phyloP scores from a whole-genome alignment of 2,329 filamentous ascomycete species.

The Pseudopyrenochaeta lycopersici region DNA sequence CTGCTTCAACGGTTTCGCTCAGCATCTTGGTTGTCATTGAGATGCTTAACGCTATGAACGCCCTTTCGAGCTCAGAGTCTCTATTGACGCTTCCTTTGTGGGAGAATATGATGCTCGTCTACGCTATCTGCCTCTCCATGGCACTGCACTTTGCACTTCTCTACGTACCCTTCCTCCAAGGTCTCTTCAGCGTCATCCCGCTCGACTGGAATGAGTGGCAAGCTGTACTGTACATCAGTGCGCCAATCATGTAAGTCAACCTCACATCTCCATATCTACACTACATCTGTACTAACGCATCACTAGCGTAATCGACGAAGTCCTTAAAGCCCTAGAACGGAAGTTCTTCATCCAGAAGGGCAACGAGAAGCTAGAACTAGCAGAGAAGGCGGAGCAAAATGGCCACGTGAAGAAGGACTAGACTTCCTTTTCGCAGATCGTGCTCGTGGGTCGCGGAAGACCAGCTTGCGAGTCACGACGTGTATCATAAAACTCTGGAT shows the following conservation, averaged over 20 bases:
- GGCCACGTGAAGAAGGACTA: constrained; percentile 44
- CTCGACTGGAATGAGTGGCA: constrained; percentile 89
- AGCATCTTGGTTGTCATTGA: constrained; percentile 95
- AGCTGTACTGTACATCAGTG: constrained; percentile 86
- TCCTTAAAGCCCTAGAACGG: constrained; percentile 78
- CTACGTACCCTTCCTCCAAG: constrained; percentile 89
- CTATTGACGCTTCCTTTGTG: constrained; percentile 93
- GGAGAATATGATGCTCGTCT: constrained; percentile 98
- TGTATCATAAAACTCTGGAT: not conserved
- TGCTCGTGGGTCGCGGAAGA: not conserved
- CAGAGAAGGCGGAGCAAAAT: constrained; percentile 27
- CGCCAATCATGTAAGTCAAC: constrained; percentile 82
- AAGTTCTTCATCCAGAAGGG: constrained; percentile 43
- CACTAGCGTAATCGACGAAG: constrained; percentile 78
- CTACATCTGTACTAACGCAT: not conserved
- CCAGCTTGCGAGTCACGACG: not conserved
- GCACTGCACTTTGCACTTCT: constrained; percentile 91
- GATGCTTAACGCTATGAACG: constrained; percentile 99
- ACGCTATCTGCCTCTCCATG: constrained; percentile 93
- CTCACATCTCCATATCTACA: too few species aligned
- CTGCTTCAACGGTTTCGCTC: constrained; percentile 91
- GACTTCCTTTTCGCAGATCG: not conserved
- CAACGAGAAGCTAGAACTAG: constrained; percentile 20
- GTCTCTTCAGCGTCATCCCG: constrained; percentile 88
- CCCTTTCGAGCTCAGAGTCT: constrained; percentile 92